phyloP scores from a whole-genome alignment of 208 protist species.

The Crithidia brevicula region DNA sequence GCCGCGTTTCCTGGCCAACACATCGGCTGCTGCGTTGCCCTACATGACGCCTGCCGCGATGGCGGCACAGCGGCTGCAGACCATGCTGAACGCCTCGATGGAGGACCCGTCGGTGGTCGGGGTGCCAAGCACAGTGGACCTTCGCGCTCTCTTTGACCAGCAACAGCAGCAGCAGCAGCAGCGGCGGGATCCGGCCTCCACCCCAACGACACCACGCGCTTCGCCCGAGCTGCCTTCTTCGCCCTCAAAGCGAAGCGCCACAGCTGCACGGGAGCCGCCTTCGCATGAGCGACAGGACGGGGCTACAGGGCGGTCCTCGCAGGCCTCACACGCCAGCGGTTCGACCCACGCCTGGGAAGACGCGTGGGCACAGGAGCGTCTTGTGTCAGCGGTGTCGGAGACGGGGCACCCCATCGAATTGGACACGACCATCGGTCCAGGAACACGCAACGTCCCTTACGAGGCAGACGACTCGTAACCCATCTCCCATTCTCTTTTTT shows the following conservation, averaged over 20 bases:
- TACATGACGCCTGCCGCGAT: slow-evolving; percentile 55
- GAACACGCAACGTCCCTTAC: neutral
- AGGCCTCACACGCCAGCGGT: too few species aligned
- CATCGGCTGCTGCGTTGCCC: neutral
- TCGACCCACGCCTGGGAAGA: too few species aligned
- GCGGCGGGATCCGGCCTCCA: neutral
- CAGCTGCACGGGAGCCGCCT: neutral
- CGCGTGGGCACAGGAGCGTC: neutral
- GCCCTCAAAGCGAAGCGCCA: neutral
- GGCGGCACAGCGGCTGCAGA: slow-evolving; percentile 66
- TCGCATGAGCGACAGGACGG: neutral
- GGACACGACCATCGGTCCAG: neutral
- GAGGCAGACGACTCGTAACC: neutral
- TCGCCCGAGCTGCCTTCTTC: neutral
- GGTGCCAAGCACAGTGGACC: slow-evolving; percentile 8
- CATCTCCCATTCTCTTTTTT: neutral
- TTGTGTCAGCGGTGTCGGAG: neutral
- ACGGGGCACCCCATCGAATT: neutral
- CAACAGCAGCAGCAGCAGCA: slow-evolving; percentile 7
- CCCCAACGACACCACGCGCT: neutral
- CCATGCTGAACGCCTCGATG: slow-evolving; percentile 59
- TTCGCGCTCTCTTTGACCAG: neutral
- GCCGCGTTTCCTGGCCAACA: neutral
- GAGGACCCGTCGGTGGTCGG: slow-evolving; percentile 33
- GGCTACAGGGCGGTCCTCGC: too few species aligned